Percentiles rank a stretch among this genome's conserved stretches.
These are phyloP conservation scores for Staphylotrichum longicolle DNA, from an alignment of 495 filamentous ascomycete genomes.

Conservation along the genomic window DNA sequence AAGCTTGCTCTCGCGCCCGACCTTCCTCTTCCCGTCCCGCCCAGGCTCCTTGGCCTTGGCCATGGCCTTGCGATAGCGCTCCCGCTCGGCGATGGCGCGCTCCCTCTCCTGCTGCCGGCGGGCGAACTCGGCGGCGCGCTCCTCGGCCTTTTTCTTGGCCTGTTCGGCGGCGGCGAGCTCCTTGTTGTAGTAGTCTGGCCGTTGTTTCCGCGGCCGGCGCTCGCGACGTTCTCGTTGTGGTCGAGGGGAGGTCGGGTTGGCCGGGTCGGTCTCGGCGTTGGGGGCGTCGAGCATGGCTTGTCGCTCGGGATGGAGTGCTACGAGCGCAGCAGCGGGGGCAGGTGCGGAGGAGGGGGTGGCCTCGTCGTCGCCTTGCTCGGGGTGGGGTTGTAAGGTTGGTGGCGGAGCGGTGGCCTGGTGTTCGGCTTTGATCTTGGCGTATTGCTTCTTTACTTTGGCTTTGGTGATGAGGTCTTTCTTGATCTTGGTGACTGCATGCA, in stretches of 20 bases:
- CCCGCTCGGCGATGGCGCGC: conserved; percentile 57
- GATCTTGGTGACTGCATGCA: conserved; percentile 74
- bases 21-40: conserved; percentile 72
- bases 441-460: conserved; percentile 90
- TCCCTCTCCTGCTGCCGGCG: conserved; percentile 53
- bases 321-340: conserved; percentile 59
- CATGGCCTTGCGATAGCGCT: conserved; percentile 65
- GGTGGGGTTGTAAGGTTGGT: conserved; percentile 22
- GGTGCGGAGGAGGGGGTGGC: conserved; percentile 41
- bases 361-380: conserved; percentile 16
- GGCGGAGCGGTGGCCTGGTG: conserved; percentile 24
- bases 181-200: conserved; percentile 70
- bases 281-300: conserved; percentile 56
- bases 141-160: conserved; percentile 58
- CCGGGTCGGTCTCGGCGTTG: conserved; percentile 49
- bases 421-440: conserved; percentile 76
- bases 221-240: conserved; percentile 27
- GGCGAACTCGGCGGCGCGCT: conserved; percentile 55
- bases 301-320: conserved; percentile 68
- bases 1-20: conserved; percentile 82
- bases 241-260: conserved; percentile 41
- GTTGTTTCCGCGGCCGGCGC: conserved; percentile 44
- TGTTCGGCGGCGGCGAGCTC: conserved; percentile 69
- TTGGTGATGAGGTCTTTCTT: conserved; percentile 88
- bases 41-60: conserved; percentile 73